Percentiles rank a stretch among this genome's conserved stretches.
phyloP scores from a whole-genome alignment of 1,284 basidiomycete species.

The Ganoderma leucocontextum region DNA sequence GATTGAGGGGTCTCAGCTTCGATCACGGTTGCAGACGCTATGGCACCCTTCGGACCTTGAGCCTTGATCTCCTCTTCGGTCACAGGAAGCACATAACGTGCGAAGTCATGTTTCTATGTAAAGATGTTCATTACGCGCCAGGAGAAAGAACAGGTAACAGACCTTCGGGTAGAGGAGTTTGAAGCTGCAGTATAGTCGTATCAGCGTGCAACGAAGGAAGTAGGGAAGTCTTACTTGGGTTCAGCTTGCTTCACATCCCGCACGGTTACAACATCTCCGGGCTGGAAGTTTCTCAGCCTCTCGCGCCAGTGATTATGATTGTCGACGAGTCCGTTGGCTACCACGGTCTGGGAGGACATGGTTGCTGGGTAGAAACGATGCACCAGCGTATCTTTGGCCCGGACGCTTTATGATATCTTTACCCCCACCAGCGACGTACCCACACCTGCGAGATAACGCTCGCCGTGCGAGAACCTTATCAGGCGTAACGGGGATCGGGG shows the following conservation, averaged over 20 bases:
- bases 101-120: constrained; percentile 33
- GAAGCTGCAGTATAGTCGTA: constrained; percentile 24
- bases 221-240: constrained; percentile 24
- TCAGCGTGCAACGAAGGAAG: background rate
- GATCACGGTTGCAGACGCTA: background rate
- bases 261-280: constrained; percentile 22
- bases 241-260: constrained; percentile 36
- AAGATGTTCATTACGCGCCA: background rate
- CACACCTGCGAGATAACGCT: background rate
- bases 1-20: too few relatives aligned
- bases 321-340: background rate
- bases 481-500: background rate
- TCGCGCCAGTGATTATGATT: constrained; percentile 5
- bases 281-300: background rate
- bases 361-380: too few relatives aligned
- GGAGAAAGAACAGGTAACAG: background rate
- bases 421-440: background rate
- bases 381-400: background rate
- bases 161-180: constrained; percentile 33
- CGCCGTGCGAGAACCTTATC: background rate
- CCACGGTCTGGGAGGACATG: background rate
- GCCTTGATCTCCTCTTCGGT: constrained; percentile 31
- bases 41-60: constrained; percentile 13
- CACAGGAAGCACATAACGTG: constrained; percentile 36
- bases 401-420: background rate